Base-by-base conservation (phyloP, 2,329 filamentous ascomycete genomes). In the Sclerotinia sclerotiorum region DNA sequence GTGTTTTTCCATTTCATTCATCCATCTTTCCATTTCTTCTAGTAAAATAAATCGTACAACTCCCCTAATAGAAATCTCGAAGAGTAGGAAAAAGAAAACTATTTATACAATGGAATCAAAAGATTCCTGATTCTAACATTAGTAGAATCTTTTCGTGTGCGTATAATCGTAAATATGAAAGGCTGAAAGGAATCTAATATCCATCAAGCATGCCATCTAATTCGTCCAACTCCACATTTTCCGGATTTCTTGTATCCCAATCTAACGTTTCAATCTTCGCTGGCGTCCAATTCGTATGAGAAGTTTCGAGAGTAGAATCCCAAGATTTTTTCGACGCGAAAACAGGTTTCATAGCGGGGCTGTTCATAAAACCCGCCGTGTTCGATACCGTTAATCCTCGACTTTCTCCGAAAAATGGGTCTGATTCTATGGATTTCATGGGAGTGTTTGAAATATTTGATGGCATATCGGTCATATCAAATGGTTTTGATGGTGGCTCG, bases 201-300 rank as follows among this genome's bases (percentile, higher is more conserved):
- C 87, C 89, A 77, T 91, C 89, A 75, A 97, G 87, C 78, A 97
- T 86, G 74, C 91, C 88, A 77, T 98, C 94, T 32, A 98, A 88
- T 82, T 99, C 95, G 58, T 97, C 93, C 61, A 98, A 87, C 78
- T 96, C 93, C 74, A 98, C 90, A 72, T 88, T 91, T 81, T 98
- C 95, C 1, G 94, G 93, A 77, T 89, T 93, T 77, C 84, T 84
- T 76, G 87, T 79, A 69, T 87, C 85, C 77, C 85, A 85, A 76
- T 90, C 90, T 80, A 82, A 80, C 67, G 73, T 76, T 55, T 79
- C 79, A 69, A 80, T 77, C 64, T 70, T 70, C 24, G 17, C 13
- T 13, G 44, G 39, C 27, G 57, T 51, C 76, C 76, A 76, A 42
- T 49, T 58, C 54, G 52, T 39, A 35, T 39, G 24, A 57, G 55